These are phyloP conservation scores for Vanderwaltozyma tropicalis DNA, from an alignment of 805 yeast species.

Conservation along the genomic window DNA sequence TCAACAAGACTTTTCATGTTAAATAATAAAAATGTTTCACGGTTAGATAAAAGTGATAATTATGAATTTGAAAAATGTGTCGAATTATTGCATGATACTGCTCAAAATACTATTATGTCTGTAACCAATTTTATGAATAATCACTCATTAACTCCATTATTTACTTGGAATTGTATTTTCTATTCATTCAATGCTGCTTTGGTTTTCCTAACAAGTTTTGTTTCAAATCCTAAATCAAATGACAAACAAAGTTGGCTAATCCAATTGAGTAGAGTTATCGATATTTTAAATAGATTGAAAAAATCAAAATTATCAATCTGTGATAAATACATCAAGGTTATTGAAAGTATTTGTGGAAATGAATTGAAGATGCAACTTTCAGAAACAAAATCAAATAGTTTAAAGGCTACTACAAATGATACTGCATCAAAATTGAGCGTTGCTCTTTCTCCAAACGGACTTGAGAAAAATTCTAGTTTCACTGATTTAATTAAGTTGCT, in stretches of 20 bases:
- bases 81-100: slow-evolving; percentile 38
- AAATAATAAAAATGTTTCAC: slow-evolving; percentile 35
- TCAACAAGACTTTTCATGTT: slow-evolving; percentile 47
- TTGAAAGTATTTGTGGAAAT: neutral
- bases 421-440: neutral
- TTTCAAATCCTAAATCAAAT: neutral
- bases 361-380: neutral
- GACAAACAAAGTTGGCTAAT: neutral
- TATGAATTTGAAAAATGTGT: slow-evolving; percentile 32
- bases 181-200: slow-evolving; percentile 49
- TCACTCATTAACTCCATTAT: slow-evolving; percentile 34
- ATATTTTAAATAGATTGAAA: slow-evolving; percentile 1
- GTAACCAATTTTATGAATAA: slow-evolving; percentile 33
- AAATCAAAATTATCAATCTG: slow-evolving; percentile 5
- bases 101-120: slow-evolving; percentile 43
- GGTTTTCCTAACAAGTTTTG: neutral
- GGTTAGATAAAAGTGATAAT: slow-evolving; percentile 28
- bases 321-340: slow-evolving; percentile 5
- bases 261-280: slow-evolving; percentile 3
- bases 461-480: slow-evolving; percentile 13
- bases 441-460: neutral
- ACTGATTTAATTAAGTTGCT: slow-evolving; percentile 14
- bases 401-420: too few species aligned
- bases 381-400: neutral
- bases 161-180: slow-evolving; percentile 56